phyloP scores from a whole-genome alignment of 2,329 filamentous ascomycete species.

The Neofusicoccum cordaticola region DNA sequence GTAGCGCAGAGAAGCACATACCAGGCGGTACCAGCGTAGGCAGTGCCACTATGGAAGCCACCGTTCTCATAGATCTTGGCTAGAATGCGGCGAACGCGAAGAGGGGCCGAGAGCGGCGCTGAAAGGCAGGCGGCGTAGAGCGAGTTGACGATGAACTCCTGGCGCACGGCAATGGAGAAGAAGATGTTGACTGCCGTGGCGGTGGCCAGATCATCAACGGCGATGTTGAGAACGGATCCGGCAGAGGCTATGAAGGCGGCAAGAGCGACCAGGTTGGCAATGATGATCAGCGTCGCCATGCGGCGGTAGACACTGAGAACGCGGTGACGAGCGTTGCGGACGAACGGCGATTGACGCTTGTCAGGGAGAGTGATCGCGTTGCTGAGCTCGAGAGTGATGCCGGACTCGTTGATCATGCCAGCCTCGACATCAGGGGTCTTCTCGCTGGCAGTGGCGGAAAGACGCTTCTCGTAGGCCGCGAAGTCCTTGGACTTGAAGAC shows the following conservation, averaged over 20 bases:
- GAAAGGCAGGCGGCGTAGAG: slow-evolving; percentile 32
- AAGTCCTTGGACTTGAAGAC: slow-evolving; percentile 4
- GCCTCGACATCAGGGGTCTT: background rate
- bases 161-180: slow-evolving; percentile 28
- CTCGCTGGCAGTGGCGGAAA: background rate
- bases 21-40: slow-evolving; percentile 38
- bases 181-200: slow-evolving; percentile 34
- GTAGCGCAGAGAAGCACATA: slow-evolving; percentile 40
- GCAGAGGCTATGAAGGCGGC: slow-evolving; percentile 19
- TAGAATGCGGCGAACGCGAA: slow-evolving; percentile 24
- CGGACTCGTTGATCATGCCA: background rate
- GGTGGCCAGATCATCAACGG: slow-evolving; percentile 24
- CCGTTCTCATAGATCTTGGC: slow-evolving; percentile 34
- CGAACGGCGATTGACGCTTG: slow-evolving; percentile 19
- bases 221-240: slow-evolving; percentile 18
- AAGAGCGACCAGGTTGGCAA: slow-evolving; percentile 36
- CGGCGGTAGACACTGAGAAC: slow-evolving; percentile 37
- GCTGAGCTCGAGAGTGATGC: background rate
- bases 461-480: slow-evolving; percentile 10
- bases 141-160: slow-evolving; percentile 32
- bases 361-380: background rate
- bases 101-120: slow-evolving; percentile 27
- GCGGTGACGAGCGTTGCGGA: slow-evolving; percentile 19
- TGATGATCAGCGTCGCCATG: slow-evolving; percentile 42
- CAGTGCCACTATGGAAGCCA: slow-evolving; percentile 34